Percentiles rank a stretch among this genome's conserved stretches.
These are phyloP conservation scores for Blastobotrys capitulatus DNA, from an alignment of 1,139 yeast genomes.

Conservation along the genomic window DNA sequence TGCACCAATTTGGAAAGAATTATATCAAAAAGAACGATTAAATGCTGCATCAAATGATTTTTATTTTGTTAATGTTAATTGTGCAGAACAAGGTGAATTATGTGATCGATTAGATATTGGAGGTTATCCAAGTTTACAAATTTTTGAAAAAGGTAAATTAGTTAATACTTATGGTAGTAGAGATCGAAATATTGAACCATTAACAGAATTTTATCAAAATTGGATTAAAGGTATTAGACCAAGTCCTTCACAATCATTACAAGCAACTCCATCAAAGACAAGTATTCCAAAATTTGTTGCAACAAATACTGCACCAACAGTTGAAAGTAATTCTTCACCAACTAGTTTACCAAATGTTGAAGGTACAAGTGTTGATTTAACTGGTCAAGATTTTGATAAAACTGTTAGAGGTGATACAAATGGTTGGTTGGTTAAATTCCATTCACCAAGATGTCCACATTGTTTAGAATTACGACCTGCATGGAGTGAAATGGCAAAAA, in stretches of 20 bases:
- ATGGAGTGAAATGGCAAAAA: conserved; percentile 35
- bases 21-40: conserved; percentile 23
- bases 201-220: conserved; percentile 14
- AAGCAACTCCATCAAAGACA: background rate
- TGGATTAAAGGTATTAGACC: conserved; percentile 9
- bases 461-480: conserved; percentile 35
- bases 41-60: conserved; percentile 23
- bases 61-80: conserved; percentile 37
- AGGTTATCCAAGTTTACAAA: conserved; percentile 33
- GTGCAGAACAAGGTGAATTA: conserved; percentile 37
- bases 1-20: conserved; percentile 37
- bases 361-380: conserved; percentile 23
- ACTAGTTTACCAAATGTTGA: conserved; percentile 15
- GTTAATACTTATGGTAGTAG: conserved; percentile 23
- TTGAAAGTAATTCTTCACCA: conserved; percentile 7
- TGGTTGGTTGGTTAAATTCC: conserved; percentile 40
- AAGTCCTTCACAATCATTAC: background rate
- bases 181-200: conserved; percentile 14
- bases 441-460: conserved; percentile 37
- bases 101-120: conserved; percentile 30
- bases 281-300: conserved; percentile 13
- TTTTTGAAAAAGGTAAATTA: conserved; percentile 32
- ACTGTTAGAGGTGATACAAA: conserved; percentile 24
- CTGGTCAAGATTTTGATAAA: conserved; percentile 20
- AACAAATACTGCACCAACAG: conserved; percentile 11